These are phyloP conservation scores for Coffea canephora DNA, from an alignment of 257 asterid genomes.

Conservation along the genomic window DNA sequence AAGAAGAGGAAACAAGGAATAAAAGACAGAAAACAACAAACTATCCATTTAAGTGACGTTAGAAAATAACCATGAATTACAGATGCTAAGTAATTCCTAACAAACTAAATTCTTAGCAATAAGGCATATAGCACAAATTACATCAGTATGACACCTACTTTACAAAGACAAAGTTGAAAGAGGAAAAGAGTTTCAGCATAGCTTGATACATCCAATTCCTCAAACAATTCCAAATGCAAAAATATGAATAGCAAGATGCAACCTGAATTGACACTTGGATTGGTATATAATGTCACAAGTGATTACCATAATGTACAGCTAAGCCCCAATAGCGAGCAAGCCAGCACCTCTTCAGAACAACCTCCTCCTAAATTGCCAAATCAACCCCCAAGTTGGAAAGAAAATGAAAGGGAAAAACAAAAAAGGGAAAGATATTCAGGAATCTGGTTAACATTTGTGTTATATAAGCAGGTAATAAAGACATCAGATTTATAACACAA, in stretches of 20 bases:
- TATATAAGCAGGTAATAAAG: background rate
- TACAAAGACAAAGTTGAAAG: background rate
- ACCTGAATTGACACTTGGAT: background rate
- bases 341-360: conserved; percentile 98
- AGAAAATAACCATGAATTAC: background rate
- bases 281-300: conserved; percentile 13
- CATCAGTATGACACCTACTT: background rate
- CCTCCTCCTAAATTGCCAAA: conserved; percentile 74
- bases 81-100: background rate
- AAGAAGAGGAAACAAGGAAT: background rate
- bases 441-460: conserved; percentile 10
- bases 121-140: background rate
- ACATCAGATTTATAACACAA: conserved; percentile 28
- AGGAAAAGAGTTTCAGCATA: background rate
- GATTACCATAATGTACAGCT: conserved; percentile 86
- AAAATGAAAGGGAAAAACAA: conserved; percentile 17
- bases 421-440: conserved; percentile 17
- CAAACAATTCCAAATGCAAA: conserved; percentile 3
- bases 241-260: background rate
- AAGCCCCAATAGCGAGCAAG: conserved; percentile 99
- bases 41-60: background rate
- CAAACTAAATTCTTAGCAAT: background rate
- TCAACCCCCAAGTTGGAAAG: background rate
- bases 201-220: background rate
- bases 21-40: background rate